Base-by-base conservation (phyloP, 2,329 filamentous ascomycete species). In the Pseudogymnoascus sp. region DNA sequence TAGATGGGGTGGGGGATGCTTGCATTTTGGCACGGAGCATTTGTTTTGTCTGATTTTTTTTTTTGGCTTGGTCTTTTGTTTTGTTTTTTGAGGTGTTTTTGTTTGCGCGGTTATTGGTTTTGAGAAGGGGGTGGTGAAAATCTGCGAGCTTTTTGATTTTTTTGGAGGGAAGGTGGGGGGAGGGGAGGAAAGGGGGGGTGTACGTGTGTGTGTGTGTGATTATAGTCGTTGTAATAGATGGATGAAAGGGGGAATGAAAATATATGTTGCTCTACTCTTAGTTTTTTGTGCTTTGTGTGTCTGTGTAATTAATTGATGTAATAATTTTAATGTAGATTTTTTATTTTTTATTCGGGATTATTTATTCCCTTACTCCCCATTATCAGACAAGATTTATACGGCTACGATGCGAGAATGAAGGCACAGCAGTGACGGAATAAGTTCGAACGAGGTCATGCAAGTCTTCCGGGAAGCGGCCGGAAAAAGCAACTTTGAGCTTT, bases 11-110 rank as follows among this genome's bases (percentile, higher is more conserved):
- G 37, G 38, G 40, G 40, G 40, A 44, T 44, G 40, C 42, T 23
- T 46, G 42, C 42, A 46, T 46, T 46, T 46, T 46, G 42, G 42
- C 42, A 46, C 42, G 42, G 42, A 46, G 42, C 42, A 46, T 40
- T 33, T 33, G 29, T 44, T 44, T 42, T 42, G 17, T 44, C 7
- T 23, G 11, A 13, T 9, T 23, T 2, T 15, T 7, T 46, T 26
- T 7, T 46, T 46, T 23, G 9, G 5, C 2, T n/a, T 40, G 31
- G 37, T 40, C 4, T 17, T 23, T 23, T 23, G 9, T 23, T 23
- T 19, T 19, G n/a, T 19, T 19, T 19, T 23, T 44, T 33, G 2
- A 10, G 19, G 40, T 17, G 26, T 26, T 26, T 26, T 26, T 4
- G 23, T 26, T 26, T 5, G 23, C 1, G 1, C 3, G 1, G 23